A percentile compares a stretch with the other conserved stretches of the same genome.
Conservation (phyloP, 2,329 filamentous ascomycete species). For the Cladosporium cucumerinum region DNA sequence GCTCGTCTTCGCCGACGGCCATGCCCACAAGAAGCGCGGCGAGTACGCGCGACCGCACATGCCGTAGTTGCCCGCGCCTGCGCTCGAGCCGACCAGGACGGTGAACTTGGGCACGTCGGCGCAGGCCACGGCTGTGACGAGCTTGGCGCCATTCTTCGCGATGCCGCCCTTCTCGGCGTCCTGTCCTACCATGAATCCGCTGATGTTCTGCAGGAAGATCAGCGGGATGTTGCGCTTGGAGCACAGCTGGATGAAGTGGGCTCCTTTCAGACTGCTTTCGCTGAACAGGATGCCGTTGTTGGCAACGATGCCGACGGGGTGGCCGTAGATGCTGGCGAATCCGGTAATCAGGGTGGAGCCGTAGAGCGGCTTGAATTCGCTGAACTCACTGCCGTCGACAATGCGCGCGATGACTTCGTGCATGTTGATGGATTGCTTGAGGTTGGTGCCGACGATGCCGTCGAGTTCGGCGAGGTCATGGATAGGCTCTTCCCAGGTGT, state of each 20-base stretch:
- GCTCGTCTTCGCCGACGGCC: slow-evolving; percentile 93
- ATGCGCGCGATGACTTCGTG: slow-evolving; percentile 90
- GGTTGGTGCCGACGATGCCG: slow-evolving; percentile 86
- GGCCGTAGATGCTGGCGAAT: slow-evolving; percentile 80
- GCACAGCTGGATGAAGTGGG: slow-evolving; percentile 96
- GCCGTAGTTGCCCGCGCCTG: slow-evolving; percentile 94
- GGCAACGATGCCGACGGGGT: slow-evolving; percentile 86
- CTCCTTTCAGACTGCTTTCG: slow-evolving; percentile 83
- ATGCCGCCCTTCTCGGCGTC: slow-evolving; percentile 93
- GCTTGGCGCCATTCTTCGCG: slow-evolving; percentile 95
- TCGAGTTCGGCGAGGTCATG: slow-evolving; percentile 76
- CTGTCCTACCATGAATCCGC: slow-evolving; percentile 94
- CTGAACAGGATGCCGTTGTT: slow-evolving; percentile 97
- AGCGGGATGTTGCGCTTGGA: slow-evolving; percentile 84
- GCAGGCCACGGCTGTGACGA: slow-evolving; percentile 91
- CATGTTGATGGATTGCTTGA: slow-evolving; percentile 78
- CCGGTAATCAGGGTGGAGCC: slow-evolving; percentile 87
- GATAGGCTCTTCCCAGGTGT: slow-evolving; percentile 67
- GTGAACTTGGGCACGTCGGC: slow-evolving; percentile 96
- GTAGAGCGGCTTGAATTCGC: slow-evolving; percentile 92
- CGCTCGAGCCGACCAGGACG: slow-evolving; percentile 88
- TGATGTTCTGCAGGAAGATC: slow-evolving; percentile 94
- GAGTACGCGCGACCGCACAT: slow-evolving; percentile 94
- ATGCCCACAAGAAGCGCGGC: slow-evolving; percentile 92
- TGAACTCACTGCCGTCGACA: slow-evolving; percentile 84